Evolutionary conservation across 179 eudicot species (phyloP).

Genomic region (Drosera spatulata): DNA sequence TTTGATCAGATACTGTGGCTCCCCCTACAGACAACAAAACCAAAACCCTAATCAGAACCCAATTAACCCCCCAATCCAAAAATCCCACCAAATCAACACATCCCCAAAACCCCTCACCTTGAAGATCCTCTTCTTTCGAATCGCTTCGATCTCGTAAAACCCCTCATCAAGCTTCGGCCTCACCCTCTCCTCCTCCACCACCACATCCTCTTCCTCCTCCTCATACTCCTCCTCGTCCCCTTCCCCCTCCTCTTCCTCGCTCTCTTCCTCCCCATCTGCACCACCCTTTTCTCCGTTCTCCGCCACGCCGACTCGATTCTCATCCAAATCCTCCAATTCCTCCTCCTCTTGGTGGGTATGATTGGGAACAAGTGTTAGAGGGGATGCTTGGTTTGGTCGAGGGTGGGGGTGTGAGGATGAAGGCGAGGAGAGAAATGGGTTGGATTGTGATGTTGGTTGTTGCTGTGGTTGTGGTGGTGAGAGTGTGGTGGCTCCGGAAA

Average conservation of each 20-base stretch:
- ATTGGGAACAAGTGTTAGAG: not conserved
- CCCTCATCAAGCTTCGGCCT: slow-evolving; percentile 73
- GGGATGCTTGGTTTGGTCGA: slow-evolving; percentile 3
- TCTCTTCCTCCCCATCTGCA: slow-evolving; percentile 7
- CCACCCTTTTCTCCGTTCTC: slow-evolving; percentile 9
- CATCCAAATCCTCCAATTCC: not conserved
- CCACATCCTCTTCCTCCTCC: slow-evolving; percentile 5
- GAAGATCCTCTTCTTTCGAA: slow-evolving; percentile 59
- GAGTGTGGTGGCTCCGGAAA: too few species aligned
- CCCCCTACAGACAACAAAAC: slow-evolving; percentile 35
- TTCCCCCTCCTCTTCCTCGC: slow-evolving; percentile 12
- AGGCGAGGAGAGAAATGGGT: slow-evolving; percentile 6
- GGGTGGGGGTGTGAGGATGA: slow-evolving; percentile 4
- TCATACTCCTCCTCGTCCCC: slow-evolving; percentile 14
- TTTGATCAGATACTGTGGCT: slow-evolving; percentile 83
- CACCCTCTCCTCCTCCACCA: slow-evolving; percentile 9
- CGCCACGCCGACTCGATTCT: not conserved
- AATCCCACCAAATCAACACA: not conserved
- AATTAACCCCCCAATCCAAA: not conserved
- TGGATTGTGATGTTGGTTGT: slow-evolving; percentile 4
- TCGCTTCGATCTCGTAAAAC: slow-evolving; percentile 65
- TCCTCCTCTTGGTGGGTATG: not conserved
- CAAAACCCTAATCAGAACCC: not conserved
- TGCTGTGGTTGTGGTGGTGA: not conserved
- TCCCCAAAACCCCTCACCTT: slow-evolving; percentile 29